Evolutionary conservation across 805 yeast genomes (phyloP).

Genomic region (Starmerella vaccinii): DNA sequence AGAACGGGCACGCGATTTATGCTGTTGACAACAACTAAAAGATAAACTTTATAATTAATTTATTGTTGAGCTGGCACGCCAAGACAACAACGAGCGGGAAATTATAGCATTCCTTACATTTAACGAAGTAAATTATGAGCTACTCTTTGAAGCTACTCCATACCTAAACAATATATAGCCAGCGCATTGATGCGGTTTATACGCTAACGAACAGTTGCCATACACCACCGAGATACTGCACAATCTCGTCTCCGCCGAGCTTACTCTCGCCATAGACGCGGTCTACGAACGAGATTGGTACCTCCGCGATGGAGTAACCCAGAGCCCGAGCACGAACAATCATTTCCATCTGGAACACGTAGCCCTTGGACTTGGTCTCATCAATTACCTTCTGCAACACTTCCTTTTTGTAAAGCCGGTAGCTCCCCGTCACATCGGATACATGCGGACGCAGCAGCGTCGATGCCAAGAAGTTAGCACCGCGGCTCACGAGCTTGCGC

Average conservation of each 20-base stretch:
- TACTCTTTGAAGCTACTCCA: too few species aligned
- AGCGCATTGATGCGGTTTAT: too few species aligned
- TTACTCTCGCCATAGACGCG: conserved; percentile 69
- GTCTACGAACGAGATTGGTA: conserved; percentile 69
- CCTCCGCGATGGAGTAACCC: conserved; percentile 66
- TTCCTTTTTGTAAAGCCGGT: conserved; percentile 61
- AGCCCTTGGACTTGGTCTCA: conserved; percentile 64
- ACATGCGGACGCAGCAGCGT: conserved; percentile 61
- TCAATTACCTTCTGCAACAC: conserved; percentile 56
- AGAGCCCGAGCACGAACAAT: conserved; percentile 71
- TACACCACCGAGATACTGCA: conserved; percentile 66
- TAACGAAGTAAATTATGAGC: too few species aligned
- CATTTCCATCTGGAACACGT: conserved; percentile 83
- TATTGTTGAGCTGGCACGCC: background rate
- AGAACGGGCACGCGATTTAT: too few species aligned
- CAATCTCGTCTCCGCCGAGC: conserved; percentile 72
- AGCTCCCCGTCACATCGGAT: conserved; percentile 67
- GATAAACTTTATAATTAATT: too few species aligned
- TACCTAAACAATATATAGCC: too few species aligned
- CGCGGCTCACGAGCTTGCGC: conserved; percentile 65
- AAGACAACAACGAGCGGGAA: background rate
- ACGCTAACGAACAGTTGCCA: conserved; percentile 59
- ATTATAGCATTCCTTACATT: background rate
- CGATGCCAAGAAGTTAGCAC: conserved; percentile 69
- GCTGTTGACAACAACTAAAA: too few species aligned